Evolutionary conservation across 108 stramenopile genomes (phyloP).

Genomic region (Stephanodiscus triporus): DNA sequence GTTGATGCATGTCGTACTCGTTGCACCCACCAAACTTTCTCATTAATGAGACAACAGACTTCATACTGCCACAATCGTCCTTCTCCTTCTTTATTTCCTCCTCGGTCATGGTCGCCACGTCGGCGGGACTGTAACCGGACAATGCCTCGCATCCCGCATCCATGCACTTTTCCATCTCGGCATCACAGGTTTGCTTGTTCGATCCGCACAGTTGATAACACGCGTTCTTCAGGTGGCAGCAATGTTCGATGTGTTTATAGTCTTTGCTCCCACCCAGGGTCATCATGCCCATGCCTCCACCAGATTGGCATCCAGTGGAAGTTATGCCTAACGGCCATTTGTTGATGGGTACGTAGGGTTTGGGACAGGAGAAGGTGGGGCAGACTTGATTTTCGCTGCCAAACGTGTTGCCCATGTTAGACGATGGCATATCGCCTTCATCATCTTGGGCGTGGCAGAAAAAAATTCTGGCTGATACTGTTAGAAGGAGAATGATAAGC

Average conservation of each 20-base stretch:
- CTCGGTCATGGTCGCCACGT: conserved; percentile 26
- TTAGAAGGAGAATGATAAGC: neutral
- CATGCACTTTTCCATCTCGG: conserved; percentile 29
- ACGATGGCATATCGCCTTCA: neutral
- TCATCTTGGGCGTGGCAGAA: neutral
- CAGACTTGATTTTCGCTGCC: conserved; percentile 11
- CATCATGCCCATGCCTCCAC: conserved; percentile 42
- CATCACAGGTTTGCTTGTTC: conserved; percentile 46
- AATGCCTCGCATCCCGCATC: neutral
- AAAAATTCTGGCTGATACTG: neutral
- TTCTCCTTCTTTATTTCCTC: conserved; percentile 47
- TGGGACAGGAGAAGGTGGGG: conserved; percentile 9
- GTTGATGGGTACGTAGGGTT: conserved; percentile 29
- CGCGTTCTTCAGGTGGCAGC: conserved; percentile 53
- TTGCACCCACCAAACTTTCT: conserved; percentile 41
- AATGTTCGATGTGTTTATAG: conserved; percentile 32
- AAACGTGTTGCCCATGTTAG: neutral
- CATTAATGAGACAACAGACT: conserved; percentile 33
- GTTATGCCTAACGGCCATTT: conserved; percentile 43
- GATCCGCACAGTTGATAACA: conserved; percentile 60
- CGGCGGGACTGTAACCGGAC: conserved; percentile 4
- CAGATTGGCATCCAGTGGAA: conserved; percentile 49
- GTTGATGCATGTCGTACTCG: conserved; percentile 41
- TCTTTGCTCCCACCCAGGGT: conserved; percentile 1
- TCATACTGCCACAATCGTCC: conserved; percentile 35